These are phyloP conservation scores for Dianthus caryophyllus DNA, from an alignment of 148 eudicot genomes.

Conservation along the genomic window DNA sequence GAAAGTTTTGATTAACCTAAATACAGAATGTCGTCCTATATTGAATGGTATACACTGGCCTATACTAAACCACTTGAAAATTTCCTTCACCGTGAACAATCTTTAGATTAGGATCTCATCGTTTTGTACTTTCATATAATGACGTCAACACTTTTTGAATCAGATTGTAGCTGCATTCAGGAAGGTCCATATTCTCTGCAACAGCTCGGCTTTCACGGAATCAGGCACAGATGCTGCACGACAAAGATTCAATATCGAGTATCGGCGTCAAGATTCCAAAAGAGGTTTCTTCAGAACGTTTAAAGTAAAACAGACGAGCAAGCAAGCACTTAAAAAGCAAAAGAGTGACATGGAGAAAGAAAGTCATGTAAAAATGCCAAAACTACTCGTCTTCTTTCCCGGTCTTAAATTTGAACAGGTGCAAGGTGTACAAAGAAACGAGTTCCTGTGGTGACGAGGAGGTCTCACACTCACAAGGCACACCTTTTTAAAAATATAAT, in stretches of 20 bases:
- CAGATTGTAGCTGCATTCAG: conserved; percentile 55
- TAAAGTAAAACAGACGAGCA: not conserved
- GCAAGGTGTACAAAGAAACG: no score
- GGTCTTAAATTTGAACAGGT: not conserved
- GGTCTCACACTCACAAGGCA: no score
- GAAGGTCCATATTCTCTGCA: conserved; percentile 60
- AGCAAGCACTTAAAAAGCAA: not conserved
- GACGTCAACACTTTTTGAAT: conserved; percentile 8
- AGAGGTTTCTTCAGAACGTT: not conserved
- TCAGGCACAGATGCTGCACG: conserved; percentile 65
- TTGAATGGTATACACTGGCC: conserved; percentile 7
- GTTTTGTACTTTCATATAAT: not conserved
- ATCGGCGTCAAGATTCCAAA: not conserved
- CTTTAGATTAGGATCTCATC: not conserved
- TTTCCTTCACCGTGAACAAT: not conserved
- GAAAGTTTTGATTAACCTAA: conserved; percentile 11
- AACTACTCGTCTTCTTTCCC: not conserved
- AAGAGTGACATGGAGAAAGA: not conserved
- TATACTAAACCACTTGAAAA: not conserved
- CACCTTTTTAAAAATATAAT: no score
- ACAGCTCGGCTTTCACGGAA: conserved; percentile 61
- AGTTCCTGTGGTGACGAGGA: no score
- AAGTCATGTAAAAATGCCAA: not conserved
- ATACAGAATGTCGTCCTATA: conserved; percentile 6
- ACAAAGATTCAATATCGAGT: conserved; percentile 5